phyloP scores from a whole-genome alignment of 2,329 filamentous ascomycete genomes.

The Epichloe coenophiala region DNA sequence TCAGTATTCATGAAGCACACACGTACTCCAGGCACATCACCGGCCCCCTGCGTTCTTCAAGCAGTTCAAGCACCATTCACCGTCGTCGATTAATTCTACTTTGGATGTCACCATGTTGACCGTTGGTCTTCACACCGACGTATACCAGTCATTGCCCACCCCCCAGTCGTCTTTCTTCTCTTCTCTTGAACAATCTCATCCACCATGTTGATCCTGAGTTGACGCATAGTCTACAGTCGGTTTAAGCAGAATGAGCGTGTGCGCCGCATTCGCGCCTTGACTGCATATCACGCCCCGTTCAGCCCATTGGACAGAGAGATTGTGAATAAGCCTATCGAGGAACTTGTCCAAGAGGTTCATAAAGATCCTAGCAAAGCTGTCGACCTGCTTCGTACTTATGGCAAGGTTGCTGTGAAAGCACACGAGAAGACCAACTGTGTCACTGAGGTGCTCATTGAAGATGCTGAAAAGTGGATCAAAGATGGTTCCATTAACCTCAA shows the following conservation, averaged over 20 bases:
- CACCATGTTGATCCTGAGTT: conserved; percentile 9
- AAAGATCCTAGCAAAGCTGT: conserved; percentile 50
- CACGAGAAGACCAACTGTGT: conserved; percentile 81
- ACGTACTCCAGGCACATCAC: not conserved
- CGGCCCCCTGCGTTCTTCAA: not conserved
- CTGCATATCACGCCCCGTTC: conserved; percentile 52
- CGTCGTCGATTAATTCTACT: not conserved
- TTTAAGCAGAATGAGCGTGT: conserved; percentile 68
- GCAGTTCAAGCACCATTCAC: not conserved
- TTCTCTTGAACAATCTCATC: not conserved
- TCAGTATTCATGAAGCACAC: conserved; percentile 18
- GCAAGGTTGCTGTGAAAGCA: conserved; percentile 71
- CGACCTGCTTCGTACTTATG: conserved; percentile 72
- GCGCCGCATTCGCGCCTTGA: conserved; percentile 53
- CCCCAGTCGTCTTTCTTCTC: not conserved
- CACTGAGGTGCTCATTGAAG: conserved; percentile 71
- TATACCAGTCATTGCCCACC: not conserved
- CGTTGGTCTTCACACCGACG: not conserved
- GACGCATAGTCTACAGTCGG: conserved; percentile 36
- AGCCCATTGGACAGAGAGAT: conserved; percentile 51
- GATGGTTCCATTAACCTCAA: conserved; percentile 52
- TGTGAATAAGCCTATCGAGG: conserved; percentile 59
- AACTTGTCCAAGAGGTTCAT: conserved; percentile 68
- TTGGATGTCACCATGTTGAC: not conserved
- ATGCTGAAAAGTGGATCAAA: conserved; percentile 59